Percentiles rank a stretch among this genome's conserved stretches.
phyloP scores from a whole-genome alignment of 2,329 filamentous ascomycete genomes.

The Claviceps citrina region DNA sequence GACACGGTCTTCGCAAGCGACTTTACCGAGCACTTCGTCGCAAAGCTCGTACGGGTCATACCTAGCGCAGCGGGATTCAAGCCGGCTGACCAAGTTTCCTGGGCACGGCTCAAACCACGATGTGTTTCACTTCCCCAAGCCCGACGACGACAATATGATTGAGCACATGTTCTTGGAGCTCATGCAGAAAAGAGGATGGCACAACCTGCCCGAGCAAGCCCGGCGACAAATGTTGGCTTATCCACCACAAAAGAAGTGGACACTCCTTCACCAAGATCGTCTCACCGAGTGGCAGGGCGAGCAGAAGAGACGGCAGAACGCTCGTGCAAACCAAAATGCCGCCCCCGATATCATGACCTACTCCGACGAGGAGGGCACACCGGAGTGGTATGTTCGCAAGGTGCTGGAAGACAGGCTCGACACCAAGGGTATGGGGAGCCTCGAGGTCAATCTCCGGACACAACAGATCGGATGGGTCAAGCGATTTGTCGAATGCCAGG shows the following conservation, averaged over 20 bases:
- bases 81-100: conserved; percentile 40
- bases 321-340: conserved; percentile 55
- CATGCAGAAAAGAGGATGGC: conserved; percentile 97
- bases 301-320: conserved; percentile 68
- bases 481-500: conserved; percentile 91
- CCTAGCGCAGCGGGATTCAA: conserved; percentile 36
- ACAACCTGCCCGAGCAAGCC: conserved; percentile 89
- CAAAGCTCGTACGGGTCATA: conserved; percentile 38
- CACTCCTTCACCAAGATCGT: conserved; percentile 84
- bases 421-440: conserved; percentile 75
- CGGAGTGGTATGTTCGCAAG: conserved; percentile 94
- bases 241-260: conserved; percentile 92
- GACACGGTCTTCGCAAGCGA: conserved; percentile 23
- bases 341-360: conserved; percentile 56
- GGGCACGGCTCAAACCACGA: conserved; percentile 25
- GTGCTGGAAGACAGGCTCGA: conserved; percentile 94
- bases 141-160: conserved; percentile 66
- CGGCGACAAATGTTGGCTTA: conserved; percentile 93
- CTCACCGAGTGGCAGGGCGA: conserved; percentile 89
- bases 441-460: conserved; percentile 87
- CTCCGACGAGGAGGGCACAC: conserved; percentile 86
- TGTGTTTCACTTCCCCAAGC: conserved; percentile 50
- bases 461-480: conserved; percentile 97
- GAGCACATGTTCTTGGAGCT: conserved; percentile 83
- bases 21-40: conserved; percentile 39